Conservation (phyloP, 2,329 filamentous ascomycete genomes). For the Chaetomiaceae sp. region DNA sequence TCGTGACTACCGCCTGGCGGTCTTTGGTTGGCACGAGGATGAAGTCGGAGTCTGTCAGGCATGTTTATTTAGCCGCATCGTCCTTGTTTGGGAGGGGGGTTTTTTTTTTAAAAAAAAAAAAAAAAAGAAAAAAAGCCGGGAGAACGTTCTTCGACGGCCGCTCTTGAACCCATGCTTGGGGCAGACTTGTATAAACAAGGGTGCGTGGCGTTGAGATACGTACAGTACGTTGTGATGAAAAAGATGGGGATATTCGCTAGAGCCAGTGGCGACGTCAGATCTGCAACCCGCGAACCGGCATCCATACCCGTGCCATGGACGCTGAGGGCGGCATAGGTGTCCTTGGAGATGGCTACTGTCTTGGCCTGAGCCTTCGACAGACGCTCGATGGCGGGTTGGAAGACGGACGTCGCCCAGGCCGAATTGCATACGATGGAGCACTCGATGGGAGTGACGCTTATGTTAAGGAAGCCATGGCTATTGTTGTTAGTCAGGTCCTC, state of each 20-base stretch:
- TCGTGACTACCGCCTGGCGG: constrained; percentile 67
- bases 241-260: constrained; percentile 93
- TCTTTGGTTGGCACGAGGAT: constrained; percentile 81
- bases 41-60: constrained; percentile 69
- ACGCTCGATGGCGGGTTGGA: constrained; percentile 63
- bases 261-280: constrained; percentile 84
- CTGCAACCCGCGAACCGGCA: constrained; percentile 84
- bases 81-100: too few relatives aligned
- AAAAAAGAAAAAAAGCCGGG: too few relatives aligned
- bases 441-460: constrained; percentile 87
- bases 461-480: constrained; percentile 81
- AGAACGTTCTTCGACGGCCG: too few relatives aligned
- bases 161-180: too few relatives aligned
- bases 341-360: constrained; percentile 68
- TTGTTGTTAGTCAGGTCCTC: constrained; percentile 28
- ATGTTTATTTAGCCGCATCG: too few relatives aligned
- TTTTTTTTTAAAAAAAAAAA: too few relatives aligned
- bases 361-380: constrained; percentile 53
- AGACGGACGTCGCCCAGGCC: constrained; percentile 67
- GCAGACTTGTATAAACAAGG: too few relatives aligned
- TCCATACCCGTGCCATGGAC: constrained; percentile 88
- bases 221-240: constrained; percentile 92
- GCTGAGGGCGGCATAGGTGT: constrained; percentile 83
- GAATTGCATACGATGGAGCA: constrained; percentile 87
- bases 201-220: too few relatives aligned